Conservation (phyloP, 225 moss, liverwort and hornwort species). For the Polytrichum formosum region DNA sequence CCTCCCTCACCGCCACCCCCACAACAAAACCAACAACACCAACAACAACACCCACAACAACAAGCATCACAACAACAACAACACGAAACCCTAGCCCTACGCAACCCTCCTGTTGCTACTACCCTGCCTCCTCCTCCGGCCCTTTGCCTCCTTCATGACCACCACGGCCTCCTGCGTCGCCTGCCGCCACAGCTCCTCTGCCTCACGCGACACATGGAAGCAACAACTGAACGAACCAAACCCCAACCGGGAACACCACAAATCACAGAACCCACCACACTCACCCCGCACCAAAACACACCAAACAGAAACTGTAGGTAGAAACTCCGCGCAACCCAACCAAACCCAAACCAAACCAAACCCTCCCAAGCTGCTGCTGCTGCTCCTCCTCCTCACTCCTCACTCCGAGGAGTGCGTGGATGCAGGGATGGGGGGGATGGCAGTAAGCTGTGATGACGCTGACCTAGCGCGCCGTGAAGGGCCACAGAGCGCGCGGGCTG, state of each 20-base stretch:
- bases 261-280: neutral
- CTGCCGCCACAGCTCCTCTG: neutral
- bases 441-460: too few species aligned
- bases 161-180: neutral
- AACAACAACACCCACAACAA: neutral
- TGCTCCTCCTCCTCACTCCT: too few species aligned
- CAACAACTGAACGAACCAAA: neutral
- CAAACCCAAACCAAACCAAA: too few species aligned
- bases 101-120: neutral
- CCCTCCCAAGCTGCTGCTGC: too few species aligned
- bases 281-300: neutral
- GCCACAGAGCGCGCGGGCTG: too few species aligned
- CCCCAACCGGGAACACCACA: neutral
- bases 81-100: too few species aligned
- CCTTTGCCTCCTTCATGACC: neutral
- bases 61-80: neutral
- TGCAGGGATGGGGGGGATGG: too few species aligned
- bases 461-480: too few species aligned
- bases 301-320: neutral
- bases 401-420: too few species aligned
- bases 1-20: slow-evolving; percentile 21
- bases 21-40: neutral
- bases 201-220: slow-evolving; percentile 3
- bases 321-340: too few species aligned
- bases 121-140: neutral